Evolutionary conservation across 2,329 filamentous ascomycete genomes (phyloP), one percentile per base, ranked within the genome.

Genomic region (Fusarium nanum): DNA sequence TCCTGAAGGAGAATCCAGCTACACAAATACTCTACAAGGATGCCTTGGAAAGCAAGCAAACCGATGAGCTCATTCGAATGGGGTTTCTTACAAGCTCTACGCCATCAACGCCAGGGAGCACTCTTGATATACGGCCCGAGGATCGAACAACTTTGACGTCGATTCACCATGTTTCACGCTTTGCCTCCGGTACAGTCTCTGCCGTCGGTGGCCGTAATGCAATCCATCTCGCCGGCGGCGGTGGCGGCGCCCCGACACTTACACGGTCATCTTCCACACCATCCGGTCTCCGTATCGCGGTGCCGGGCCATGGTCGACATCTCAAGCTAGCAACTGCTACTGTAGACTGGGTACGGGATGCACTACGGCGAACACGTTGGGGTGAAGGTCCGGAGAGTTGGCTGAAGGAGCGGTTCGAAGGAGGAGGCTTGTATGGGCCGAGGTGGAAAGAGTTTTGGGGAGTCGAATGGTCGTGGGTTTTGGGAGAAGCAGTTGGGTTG

Each of bases 361-460:
- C 92, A 32, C 78, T 94, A 28, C 81, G 81, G 16, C 87, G 87
- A 76, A 88, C 87, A 14, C 85, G 83, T 57, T 89, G 86, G 78
- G 85, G 86, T 46, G 91, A 93, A 79, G 86, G 86, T 32, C 88
- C 91, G 2, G 85, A 91, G 77, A 80, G 82, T 41, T 80, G 88
- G 70, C 81, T 94, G 41, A 83, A 83, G 41, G 91, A 93, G 78
- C 85, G 89, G 53, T 94, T 92, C 88, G 89, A 93, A 68, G 91
- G 91, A 14, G 90, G 89, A 6, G 78, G 78, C 3, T 67, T 81
- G 34, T 79, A 80, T 59, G 79, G 80, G 3, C 65, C 75, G 52
- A 71, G 80, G 76, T 94, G 92, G 92, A 90, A 85, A 76, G 85
- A 87, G 30, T 92, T 93, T 68, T 87, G 88, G 74, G 92, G 92